Base-by-base conservation (phyloP, 345 rosid genomes). In the Eucalyptus regnans region DNA sequence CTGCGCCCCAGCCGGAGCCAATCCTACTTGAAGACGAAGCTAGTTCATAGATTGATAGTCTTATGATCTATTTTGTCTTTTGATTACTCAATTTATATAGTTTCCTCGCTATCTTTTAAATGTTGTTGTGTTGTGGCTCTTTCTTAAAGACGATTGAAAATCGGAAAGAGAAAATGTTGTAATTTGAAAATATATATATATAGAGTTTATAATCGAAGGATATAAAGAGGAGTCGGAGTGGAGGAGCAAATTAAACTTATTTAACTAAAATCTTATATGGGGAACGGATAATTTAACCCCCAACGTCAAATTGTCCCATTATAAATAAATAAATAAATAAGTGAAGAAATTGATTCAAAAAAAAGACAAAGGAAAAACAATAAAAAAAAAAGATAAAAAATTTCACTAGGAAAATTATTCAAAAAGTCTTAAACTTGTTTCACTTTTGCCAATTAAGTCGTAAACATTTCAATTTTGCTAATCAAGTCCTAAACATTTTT, bases 391-490 rank as follows among this genome's bases (percentile, higher is more conserved):
- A 56, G 3, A 56, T 56, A 9, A 60, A 60, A 11, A 23, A 5
- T 60, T 60, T 60, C 31, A 11, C 31, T 60, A 27, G 15, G 23
- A 52, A 18, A 52, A 52, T 52, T 52, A 52, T 18, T 7, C 23
- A 52, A 52, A 52, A 52, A 52, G 23, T 52, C 9, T 18, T 18
- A 52, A 52, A 7, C 23, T 1, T 52, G 18, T 52, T 52, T 52
- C 23, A 52, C 0, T 52, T 18, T 52, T 18, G 23, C 0, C 4
- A 52, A 52, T 52, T 52, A 0, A 52, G 0, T 52, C 4, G 3
- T 52, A 7, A 52, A 18, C 4, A 1, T 52, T 52, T 52, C 9
- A 52, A 18, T 18, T 52, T 18, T 3, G 4, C 2, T 52, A 52
- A 52, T 18, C 3, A 4, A 18, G 4, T 52, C 4, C 0, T 52